Evolutionary conservation across 345 rosid species (phyloP).

Genomic region (Physaria fendleri): DNA sequence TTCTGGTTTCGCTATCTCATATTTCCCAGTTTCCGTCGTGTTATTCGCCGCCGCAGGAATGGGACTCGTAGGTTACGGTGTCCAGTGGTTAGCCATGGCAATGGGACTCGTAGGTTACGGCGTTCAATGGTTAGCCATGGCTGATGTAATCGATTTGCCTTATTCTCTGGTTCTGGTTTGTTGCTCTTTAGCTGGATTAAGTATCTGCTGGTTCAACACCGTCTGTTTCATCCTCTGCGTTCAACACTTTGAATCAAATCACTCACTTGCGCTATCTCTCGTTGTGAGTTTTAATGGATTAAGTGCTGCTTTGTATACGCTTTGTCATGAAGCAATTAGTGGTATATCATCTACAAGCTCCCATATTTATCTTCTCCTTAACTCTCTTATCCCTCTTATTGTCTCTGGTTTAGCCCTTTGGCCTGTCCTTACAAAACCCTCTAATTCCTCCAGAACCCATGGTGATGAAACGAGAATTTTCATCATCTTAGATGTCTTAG

Average conservation of each 20-base stretch:
- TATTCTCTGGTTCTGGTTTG: slow-evolving; percentile 58
- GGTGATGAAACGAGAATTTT: slow-evolving; percentile 40
- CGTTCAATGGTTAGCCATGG: slow-evolving; percentile 62
- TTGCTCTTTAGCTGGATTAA: slow-evolving; percentile 70
- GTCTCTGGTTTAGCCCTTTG: slow-evolving; percentile 44
- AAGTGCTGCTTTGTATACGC: slow-evolving; percentile 64
- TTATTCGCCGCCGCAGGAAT: slow-evolving; percentile 46
- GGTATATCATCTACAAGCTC: slow-evolving; percentile 27
- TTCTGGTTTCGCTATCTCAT: slow-evolving; percentile 43
- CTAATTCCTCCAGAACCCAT: slow-evolving; percentile 23
- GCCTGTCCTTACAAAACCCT: slow-evolving; percentile 48
- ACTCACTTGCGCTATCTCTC: slow-evolving; percentile 67
- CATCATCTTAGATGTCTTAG: slow-evolving; percentile 43
- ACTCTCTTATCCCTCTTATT: slow-evolving; percentile 50
- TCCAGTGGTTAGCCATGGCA: slow-evolving; percentile 64
- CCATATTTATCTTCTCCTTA: slow-evolving; percentile 53
- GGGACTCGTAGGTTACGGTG: slow-evolving; percentile 54
- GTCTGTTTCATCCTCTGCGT: slow-evolving; percentile 71
- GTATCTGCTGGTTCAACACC: slow-evolving; percentile 94
- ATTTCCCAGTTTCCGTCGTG: slow-evolving; percentile 52
- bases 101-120: slow-evolving; percentile 58
- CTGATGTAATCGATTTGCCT: slow-evolving; percentile 38
- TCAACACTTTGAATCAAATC: slow-evolving; percentile 49
- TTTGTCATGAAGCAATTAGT: slow-evolving; percentile 48
- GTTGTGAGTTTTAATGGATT: slow-evolving; percentile 68